These are phyloP conservation scores for Eustoma russellianum DNA, from an alignment of 257 asterid species.

Conservation along the genomic window DNA sequence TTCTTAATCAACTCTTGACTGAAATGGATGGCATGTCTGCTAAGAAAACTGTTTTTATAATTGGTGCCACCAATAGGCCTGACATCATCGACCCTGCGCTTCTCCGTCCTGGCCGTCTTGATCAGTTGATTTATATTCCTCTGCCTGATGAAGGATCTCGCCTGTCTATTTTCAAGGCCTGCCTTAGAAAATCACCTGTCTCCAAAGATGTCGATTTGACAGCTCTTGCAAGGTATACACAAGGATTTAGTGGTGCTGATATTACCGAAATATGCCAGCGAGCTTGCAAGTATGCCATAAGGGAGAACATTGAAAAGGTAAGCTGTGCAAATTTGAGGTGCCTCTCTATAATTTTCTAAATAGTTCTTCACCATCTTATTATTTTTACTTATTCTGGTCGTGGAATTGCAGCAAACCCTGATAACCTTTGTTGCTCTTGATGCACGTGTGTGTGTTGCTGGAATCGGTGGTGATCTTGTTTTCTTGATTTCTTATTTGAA, in stretches of 20 bases:
- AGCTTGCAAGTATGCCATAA: constrained; percentile 49
- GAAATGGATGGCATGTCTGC: constrained; percentile 63
- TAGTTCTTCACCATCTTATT: no score
- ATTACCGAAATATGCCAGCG: constrained; percentile 52
- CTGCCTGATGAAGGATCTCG: constrained; percentile 56
- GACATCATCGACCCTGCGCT: constrained; percentile 53
- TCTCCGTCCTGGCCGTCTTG: constrained; percentile 58
- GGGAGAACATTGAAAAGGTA: constrained; percentile 55
- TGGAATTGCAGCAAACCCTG: not conserved
- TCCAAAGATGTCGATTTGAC: constrained; percentile 41
- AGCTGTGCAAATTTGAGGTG: not conserved
- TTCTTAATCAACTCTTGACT: constrained; percentile 48
- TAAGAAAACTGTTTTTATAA: constrained; percentile 48
- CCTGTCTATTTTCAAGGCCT: constrained; percentile 43
- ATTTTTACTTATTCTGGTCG: not conserved
- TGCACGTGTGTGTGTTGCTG: not conserved
- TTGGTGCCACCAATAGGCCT: constrained; percentile 57
- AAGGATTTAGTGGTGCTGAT: constrained; percentile 54
- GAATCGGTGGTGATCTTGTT: no score
- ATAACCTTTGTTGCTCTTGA: not conserved
- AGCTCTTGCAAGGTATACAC: constrained; percentile 48
- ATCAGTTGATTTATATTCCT: constrained; percentile 49
- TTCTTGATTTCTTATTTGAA: no score
- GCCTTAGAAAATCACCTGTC: constrained; percentile 45
- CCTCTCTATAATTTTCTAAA: not conserved